These are phyloP conservation scores for Chiua sp. DNA, from an alignment of 1,284 basidiomycete species.

Conservation along the genomic window DNA sequence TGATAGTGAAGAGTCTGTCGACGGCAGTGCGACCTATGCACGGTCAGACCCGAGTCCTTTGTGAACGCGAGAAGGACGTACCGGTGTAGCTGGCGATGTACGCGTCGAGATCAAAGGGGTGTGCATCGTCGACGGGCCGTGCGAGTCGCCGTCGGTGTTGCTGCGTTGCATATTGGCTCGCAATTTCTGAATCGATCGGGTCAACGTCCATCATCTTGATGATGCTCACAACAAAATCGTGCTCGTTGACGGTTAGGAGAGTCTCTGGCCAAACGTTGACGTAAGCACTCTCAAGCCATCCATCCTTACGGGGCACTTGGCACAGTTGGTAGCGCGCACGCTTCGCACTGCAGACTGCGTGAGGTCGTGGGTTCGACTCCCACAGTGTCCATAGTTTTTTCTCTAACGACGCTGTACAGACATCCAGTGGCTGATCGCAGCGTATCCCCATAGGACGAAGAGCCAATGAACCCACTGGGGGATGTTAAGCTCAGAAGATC, in stretches of 20 bases:
- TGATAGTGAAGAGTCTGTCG: conserved; percentile 71
- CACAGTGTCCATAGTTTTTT: conserved; percentile 43
- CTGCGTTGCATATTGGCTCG: conserved; percentile 11
- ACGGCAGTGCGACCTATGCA: conserved; percentile 67
- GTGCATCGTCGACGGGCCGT: conserved; percentile 65
- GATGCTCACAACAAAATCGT: not conserved
- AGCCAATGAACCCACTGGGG: no score
- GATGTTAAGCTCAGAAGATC: no score
- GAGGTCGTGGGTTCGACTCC: conserved; percentile 46
- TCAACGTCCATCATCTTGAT: conserved; percentile 36
- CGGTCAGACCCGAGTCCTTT: not conserved
- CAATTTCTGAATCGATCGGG: conserved; percentile 32
- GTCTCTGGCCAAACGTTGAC: not conserved
- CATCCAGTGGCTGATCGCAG: no score
- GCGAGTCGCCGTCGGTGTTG: conserved; percentile 26
- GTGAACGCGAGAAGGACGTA: conserved; percentile 7
- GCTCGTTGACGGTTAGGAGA: conserved; percentile 10
- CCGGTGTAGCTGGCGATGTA: conserved; percentile 41
- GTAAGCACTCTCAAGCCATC: no score
- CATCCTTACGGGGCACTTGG: conserved; percentile 32
- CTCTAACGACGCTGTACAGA: no score
- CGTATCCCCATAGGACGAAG: no score
- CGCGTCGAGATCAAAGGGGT: conserved; percentile 81
- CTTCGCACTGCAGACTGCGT: conserved; percentile 41
- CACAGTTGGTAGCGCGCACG: conserved; percentile 48